Percentiles rank a stretch among this genome's conserved stretches.
These are phyloP conservation scores for Colletotrichum godetiae DNA, from an alignment of 2,329 filamentous ascomycete genomes.

Conservation along the genomic window DNA sequence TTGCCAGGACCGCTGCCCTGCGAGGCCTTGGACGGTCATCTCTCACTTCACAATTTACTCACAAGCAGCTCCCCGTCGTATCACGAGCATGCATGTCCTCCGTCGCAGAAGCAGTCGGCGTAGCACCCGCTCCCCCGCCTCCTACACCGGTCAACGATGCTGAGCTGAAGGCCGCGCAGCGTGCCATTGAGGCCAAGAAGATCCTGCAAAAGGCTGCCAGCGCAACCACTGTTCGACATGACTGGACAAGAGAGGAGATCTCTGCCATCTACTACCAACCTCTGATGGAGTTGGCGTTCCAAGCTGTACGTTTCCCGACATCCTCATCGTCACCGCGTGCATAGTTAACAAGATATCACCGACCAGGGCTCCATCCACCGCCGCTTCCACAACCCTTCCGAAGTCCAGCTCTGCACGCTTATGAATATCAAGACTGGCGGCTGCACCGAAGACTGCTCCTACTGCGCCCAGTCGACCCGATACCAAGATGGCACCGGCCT, in stretches of 20 bases:
- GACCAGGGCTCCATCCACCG: constrained; percentile 81
- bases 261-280: constrained; percentile 84
- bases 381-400: constrained; percentile 84
- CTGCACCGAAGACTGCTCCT: constrained; percentile 92
- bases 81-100: constrained; percentile 28
- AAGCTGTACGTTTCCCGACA: constrained; percentile 66
- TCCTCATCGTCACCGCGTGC: constrained; percentile 4
- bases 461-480: constrained; percentile 89
- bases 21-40: constrained; percentile 3
- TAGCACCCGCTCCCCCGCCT: constrained; percentile 28
- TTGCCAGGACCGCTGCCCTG: constrained; percentile 8
- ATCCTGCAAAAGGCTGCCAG: constrained; percentile 65
- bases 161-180: constrained; percentile 9
- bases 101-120: constrained; percentile 18
- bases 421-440: constrained; percentile 98
- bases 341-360: background rate
- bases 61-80: background rate
- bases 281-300: constrained; percentile 81
- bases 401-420: constrained; percentile 91
- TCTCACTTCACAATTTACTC: background rate
- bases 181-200: constrained; percentile 34
- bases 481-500: constrained; percentile 82
- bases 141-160: constrained; percentile 6
- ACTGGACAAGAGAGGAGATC: constrained; percentile 87
- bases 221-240: constrained; percentile 71